Conservation (phyloP, 2,329 filamentous ascomycete genomes). For the Coleophoma cylindrospora region DNA sequence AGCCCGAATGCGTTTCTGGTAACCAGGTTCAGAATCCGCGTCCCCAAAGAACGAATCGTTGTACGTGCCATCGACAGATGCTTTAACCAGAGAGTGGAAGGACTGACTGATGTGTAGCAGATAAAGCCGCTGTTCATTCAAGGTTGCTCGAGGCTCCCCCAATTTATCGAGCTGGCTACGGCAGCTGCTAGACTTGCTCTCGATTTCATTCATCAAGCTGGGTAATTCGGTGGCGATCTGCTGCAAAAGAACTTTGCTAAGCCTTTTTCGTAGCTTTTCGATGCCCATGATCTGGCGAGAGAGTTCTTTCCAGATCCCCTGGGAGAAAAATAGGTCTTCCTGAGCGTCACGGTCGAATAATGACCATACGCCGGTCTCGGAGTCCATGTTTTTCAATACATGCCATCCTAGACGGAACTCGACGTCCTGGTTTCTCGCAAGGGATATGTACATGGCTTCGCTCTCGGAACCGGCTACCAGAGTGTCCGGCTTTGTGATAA, state of each 20-base stretch:
- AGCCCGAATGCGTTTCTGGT: slow-evolving; percentile 44
- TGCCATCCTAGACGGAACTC: slow-evolving; percentile 48
- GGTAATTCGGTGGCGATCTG: slow-evolving; percentile 44
- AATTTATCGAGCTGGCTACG: slow-evolving; percentile 36
- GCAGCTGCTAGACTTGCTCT: slow-evolving; percentile 28
- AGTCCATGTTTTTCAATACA: slow-evolving; percentile 41
- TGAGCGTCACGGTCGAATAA: slow-evolving; percentile 30
- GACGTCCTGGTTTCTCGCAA: slow-evolving; percentile 41
- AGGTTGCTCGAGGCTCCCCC: slow-evolving; percentile 40
- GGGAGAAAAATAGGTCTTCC: slow-evolving; percentile 39
- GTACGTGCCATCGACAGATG: slow-evolving; percentile 47
- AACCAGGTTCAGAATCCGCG: slow-evolving; percentile 24
- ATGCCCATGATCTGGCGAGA: slow-evolving; percentile 38
- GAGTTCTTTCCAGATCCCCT: slow-evolving; percentile 33
- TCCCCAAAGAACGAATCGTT: slow-evolving; percentile 43
- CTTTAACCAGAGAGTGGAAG: slow-evolving; percentile 38
- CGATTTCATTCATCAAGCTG: slow-evolving; percentile 37
- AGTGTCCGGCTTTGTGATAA: slow-evolving; percentile 58
- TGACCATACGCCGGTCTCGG: slow-evolving; percentile 26
- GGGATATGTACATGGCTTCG: slow-evolving; percentile 32
- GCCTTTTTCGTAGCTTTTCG: slow-evolving; percentile 35
- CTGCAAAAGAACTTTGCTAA: slow-evolving; percentile 44
- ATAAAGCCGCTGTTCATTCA: slow-evolving; percentile 41
- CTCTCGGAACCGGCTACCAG: slow-evolving; percentile 29
- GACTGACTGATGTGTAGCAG: slow-evolving; percentile 39